These are phyloP conservation scores for Priceomyces carsonii DNA, from an alignment of 805 yeast genomes.

Conservation along the genomic window DNA sequence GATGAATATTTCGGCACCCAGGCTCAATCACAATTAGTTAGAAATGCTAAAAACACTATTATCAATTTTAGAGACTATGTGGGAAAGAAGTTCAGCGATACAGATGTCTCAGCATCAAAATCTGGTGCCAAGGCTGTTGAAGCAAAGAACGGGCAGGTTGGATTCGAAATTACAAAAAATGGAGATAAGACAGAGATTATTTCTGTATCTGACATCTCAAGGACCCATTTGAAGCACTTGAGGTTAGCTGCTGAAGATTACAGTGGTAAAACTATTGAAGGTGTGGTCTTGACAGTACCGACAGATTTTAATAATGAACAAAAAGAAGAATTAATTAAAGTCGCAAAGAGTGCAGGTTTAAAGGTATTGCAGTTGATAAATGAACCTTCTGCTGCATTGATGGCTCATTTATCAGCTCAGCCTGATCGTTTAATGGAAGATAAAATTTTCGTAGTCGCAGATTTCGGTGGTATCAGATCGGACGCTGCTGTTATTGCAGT, in stretches of 20 bases:
- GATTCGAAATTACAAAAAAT: constrained; percentile 57
- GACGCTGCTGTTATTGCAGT: constrained; percentile 93
- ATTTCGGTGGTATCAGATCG: constrained; percentile 92
- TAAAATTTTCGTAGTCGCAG: constrained; percentile 87
- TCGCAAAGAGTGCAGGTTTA: constrained; percentile 72
- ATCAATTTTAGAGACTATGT: constrained; percentile 91
- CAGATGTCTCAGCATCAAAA: constrained; percentile 48
- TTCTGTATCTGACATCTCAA: constrained; percentile 74
- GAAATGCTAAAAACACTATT: constrained; percentile 86
- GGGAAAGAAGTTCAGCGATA: constrained; percentile 70
- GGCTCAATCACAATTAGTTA: constrained; percentile 87
- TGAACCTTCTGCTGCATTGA: constrained; percentile 90
- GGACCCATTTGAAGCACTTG: constrained; percentile 81
- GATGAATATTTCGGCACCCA: constrained; percentile 98
- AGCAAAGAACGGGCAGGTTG: constrained; percentile 62
- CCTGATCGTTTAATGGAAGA: constrained; percentile 56
- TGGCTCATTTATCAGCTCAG: constrained; percentile 67
- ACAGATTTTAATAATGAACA: constrained; percentile 80
- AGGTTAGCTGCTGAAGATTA: constrained; percentile 90
- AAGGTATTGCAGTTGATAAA: constrained; percentile 82
- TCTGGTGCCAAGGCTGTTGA: constrained; percentile 63
- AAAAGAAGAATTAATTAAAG: constrained; percentile 57
- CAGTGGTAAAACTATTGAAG: constrained; percentile 76
- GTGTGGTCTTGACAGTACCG: constrained; percentile 88
- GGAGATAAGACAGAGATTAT: constrained; percentile 54